Evolutionary conservation across 2,329 filamentous ascomycete species (phyloP), one percentile per base, ranked within the genome.

Genomic region (Elsinoe necatrix): DNA sequence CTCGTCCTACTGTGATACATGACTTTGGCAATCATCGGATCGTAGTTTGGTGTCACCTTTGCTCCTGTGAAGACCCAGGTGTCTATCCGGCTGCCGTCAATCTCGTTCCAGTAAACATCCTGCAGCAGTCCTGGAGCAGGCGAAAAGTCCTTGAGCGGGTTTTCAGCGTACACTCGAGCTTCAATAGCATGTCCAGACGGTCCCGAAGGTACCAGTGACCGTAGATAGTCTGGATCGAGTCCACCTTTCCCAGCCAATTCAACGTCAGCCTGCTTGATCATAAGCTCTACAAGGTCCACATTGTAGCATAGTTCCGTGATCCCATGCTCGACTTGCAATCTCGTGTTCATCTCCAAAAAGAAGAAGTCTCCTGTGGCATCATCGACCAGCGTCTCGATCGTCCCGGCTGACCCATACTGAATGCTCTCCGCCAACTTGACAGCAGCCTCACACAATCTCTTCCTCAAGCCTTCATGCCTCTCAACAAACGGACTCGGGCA

Each of bases 381-480:
- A 69, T 95, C 89, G 4, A 95, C 84, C 42, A 95, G 86, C 66
- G 91, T 95, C 71, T 95, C 90, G 18, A 95, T 86, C 0, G 90
- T 95, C 1, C 90, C 90, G 7, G 89, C 90, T 5, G 87, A 89
- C n/a, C 86, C 85, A 65, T 95, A 95, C 2, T 73, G 71, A 58
- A 80, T 74, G 0, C 73, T 76, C 61, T 76, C 73, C 0, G 78
- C 78, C 16, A 82, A 72, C n/a, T 82, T 81, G 3, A 95, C 86
- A 2, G 90, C 88, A 11, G 86, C 78, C 2, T 84, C 83, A 1
- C 74, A 70, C 11, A 82, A 81, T 79, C 68, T 82, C 78, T 73
- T 81, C 69, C 65, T 85, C 76, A 82, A 83, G 78, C 69, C 68
- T 0, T 69, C 68, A 55, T 77, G 71, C 41, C 65, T 71, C 50